Percentiles rank a stretch among this genome's conserved stretches.
phyloP scores from a whole-genome alignment of 169 alveolate species.

The Cryptosporidium tyzzeri region DNA sequence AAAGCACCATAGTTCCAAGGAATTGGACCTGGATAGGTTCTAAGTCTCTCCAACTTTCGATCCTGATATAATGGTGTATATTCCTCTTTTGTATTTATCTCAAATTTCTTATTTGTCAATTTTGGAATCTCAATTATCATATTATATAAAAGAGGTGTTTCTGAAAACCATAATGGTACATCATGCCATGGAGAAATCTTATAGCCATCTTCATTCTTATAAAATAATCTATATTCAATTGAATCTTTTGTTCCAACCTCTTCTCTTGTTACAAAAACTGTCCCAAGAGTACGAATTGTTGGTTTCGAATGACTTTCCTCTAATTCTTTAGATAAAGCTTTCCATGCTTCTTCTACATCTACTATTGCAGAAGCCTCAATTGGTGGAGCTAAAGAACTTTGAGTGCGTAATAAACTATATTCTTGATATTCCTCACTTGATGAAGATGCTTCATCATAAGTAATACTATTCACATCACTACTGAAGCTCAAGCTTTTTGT shows the following conservation, averaged over 20 bases:
- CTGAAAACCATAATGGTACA: slow-evolving; percentile 76
- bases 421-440: slow-evolving; percentile 54
- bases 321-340: slow-evolving; percentile 46
- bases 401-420: slow-evolving; percentile 35
- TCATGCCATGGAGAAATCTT: slow-evolving; percentile 77
- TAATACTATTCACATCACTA: slow-evolving; percentile 25
- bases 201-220: slow-evolving; percentile 70
- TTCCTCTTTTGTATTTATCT: slow-evolving; percentile 78
- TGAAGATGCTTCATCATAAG: slow-evolving; percentile 21
- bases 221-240: slow-evolving; percentile 45
- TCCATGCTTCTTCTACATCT: slow-evolving; percentile 74
- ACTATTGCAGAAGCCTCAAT: slow-evolving; percentile 63
- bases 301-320: slow-evolving; percentile 23
- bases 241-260: slow-evolving; percentile 74
- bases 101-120: slow-evolving; percentile 82
- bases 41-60: slow-evolving; percentile 79
- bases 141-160: slow-evolving; percentile 63
- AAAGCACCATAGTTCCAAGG: slow-evolving; percentile 93
- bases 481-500: slow-evolving; percentile 4
- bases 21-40: slow-evolving; percentile 86
- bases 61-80: slow-evolving; percentile 83
- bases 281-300: slow-evolving; percentile 42
- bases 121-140: slow-evolving; percentile 85
- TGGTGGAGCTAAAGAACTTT: slow-evolving; percentile 73
- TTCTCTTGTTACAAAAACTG: slow-evolving; percentile 62